Evolutionary conservation across 768 basidiomycete genomes (phyloP).

Genomic region (Tulasnella sp.): DNA sequence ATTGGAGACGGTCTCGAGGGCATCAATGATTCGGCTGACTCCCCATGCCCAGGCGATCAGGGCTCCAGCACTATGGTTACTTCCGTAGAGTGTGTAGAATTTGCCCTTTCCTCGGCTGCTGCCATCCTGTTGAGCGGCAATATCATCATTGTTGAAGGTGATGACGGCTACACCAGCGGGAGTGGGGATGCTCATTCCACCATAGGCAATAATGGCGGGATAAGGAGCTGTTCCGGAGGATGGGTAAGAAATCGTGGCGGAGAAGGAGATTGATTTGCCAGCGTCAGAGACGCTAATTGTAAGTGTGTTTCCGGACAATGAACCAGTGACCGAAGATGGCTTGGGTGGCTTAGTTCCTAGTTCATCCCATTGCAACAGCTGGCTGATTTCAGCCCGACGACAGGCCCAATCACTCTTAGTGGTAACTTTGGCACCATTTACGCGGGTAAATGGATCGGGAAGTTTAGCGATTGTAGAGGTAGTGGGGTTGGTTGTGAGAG

Average conservation of each 20-base stretch:
- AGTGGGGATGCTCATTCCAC: slow-evolving; percentile 31
- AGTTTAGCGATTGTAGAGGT: slow-evolving; percentile 24
- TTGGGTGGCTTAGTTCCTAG: slow-evolving; percentile 37
- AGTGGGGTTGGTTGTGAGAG: no score
- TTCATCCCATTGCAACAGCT: slow-evolving; percentile 42
- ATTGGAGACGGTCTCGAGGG: slow-evolving; percentile 37
- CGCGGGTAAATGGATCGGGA: slow-evolving; percentile 43
- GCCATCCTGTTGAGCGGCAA: slow-evolving; percentile 36
- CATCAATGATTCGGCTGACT: slow-evolving; percentile 46
- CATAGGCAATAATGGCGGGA: slow-evolving; percentile 42
- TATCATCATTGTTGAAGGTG: slow-evolving; percentile 41
- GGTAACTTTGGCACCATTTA: slow-evolving; percentile 31
- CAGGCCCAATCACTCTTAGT: slow-evolving; percentile 40
- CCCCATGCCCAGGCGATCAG: slow-evolving; percentile 56
- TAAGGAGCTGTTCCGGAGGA: slow-evolving; percentile 28
- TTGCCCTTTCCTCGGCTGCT: slow-evolving; percentile 41
- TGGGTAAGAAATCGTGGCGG: slow-evolving; percentile 34
- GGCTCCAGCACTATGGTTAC: slow-evolving; percentile 34
- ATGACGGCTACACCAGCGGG: slow-evolving; percentile 31
- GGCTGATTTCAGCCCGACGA: slow-evolving; percentile 37
- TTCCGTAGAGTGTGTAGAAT: slow-evolving; percentile 46
- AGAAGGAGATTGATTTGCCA: slow-evolving; percentile 39
- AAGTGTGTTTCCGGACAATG: slow-evolving; percentile 33
- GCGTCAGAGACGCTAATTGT: slow-evolving; percentile 37
- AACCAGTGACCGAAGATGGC: slow-evolving; percentile 35